These are phyloP conservation scores for Citrullus mucosospermus DNA, from an alignment of 306 rosid species.

Conservation along the genomic window DNA sequence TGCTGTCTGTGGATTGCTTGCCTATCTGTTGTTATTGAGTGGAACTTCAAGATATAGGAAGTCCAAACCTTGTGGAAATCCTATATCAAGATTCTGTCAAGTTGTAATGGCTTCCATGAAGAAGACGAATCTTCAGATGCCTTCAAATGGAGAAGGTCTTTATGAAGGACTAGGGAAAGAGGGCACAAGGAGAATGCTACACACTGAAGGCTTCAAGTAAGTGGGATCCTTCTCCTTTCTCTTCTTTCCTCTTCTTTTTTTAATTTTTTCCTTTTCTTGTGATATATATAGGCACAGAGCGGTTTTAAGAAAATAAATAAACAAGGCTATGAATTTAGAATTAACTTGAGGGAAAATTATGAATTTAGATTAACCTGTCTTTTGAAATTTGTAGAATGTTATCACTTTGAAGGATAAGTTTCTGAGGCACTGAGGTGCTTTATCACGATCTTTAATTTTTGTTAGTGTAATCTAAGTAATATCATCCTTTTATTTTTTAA, in stretches of 20 bases:
- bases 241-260: background rate
- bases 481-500: too few species aligned
- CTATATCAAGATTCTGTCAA: conserved; percentile 34
- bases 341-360: background rate
- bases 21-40: conserved; percentile 23
- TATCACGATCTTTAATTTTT: background rate
- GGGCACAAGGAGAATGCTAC: conserved; percentile 27
- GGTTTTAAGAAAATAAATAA: background rate
- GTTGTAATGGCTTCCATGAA: conserved; percentile 39
- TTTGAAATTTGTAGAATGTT: background rate
- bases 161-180: conserved; percentile 23
- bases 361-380: background rate
- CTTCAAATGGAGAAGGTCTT: conserved; percentile 31
- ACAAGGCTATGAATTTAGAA: background rate
- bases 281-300: too few species aligned
- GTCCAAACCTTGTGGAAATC: conserved; percentile 45
- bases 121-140: conserved; percentile 24
- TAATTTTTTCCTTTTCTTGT: background rate
- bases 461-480: background rate
- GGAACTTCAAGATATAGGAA: conserved; percentile 34
- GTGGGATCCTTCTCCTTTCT: background rate
- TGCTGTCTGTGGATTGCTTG: conserved; percentile 17
- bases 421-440: background rate
- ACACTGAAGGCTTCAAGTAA: conserved; percentile 44
- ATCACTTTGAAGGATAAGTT: background rate